phyloP scores from a whole-genome alignment of 2,329 filamentous ascomycete species.

The Monosporascus cannonballus region DNA sequence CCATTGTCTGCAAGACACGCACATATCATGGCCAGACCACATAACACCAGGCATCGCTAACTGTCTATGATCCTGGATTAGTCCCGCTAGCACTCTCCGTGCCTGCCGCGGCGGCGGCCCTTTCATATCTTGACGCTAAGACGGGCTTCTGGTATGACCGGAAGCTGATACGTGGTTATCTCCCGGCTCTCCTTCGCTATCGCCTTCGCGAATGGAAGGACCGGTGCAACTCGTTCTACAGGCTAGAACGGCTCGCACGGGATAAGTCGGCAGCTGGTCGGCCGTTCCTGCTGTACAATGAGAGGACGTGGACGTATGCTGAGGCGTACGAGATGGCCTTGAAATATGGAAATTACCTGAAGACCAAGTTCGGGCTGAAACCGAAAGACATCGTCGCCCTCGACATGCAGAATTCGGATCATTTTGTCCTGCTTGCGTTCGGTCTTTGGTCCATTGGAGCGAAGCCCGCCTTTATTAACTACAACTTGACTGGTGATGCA shows the following conservation, averaged over 20 bases:
- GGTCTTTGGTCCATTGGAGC: slow-evolving; percentile 80
- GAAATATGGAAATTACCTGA: slow-evolving; percentile 71
- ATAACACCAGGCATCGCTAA: background rate
- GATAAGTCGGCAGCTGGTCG: slow-evolving; percentile 43
- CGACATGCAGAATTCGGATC: slow-evolving; percentile 75
- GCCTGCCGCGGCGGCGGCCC: slow-evolving; percentile 57
- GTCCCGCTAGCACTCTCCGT: slow-evolving; percentile 48
- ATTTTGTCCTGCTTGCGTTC: slow-evolving; percentile 68
- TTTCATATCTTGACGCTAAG: slow-evolving; percentile 76
- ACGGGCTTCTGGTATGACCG: slow-evolving; percentile 61
- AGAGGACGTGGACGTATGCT: slow-evolving; percentile 65
- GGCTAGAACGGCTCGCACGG: slow-evolving; percentile 61
- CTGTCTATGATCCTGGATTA: slow-evolving; percentile 17
- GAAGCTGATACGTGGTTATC: slow-evolving; percentile 48
- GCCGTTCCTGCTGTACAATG: slow-evolving; percentile 62
- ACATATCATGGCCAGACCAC: too few relatives aligned
- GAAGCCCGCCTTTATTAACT: slow-evolving; percentile 81
- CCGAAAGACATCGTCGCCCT: slow-evolving; percentile 73
- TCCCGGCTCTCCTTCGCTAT: slow-evolving; percentile 38
- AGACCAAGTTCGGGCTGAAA: slow-evolving; percentile 55
- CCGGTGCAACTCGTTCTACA: slow-evolving; percentile 67
- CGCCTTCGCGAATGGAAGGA: slow-evolving; percentile 48
- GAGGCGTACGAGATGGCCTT: slow-evolving; percentile 66
- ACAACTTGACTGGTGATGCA: slow-evolving; percentile 67
- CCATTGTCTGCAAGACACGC: too few relatives aligned